Conservation (phyloP, 345 rosid genomes). For the Eucalyptus tenuipes region DNA sequence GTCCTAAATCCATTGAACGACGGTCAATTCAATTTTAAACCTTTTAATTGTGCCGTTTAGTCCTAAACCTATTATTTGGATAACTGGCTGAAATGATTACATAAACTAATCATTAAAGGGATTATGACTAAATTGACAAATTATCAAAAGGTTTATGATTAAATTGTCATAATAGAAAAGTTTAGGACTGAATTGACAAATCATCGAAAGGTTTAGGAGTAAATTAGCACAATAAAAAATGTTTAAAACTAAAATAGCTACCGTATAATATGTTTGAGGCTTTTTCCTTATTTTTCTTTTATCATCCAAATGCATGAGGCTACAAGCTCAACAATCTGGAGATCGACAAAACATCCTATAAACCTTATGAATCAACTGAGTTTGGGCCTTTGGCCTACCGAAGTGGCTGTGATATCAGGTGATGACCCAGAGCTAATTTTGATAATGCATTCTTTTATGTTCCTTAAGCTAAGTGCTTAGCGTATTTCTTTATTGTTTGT, state of each 20-base stretch:
- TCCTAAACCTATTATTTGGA: neutral
- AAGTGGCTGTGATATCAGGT: neutral
- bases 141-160: too few relatives aligned
- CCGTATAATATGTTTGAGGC: neutral
- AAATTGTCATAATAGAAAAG: too few relatives aligned
- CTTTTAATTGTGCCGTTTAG: neutral
- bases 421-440: fast-evolving
- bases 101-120: too few relatives aligned
- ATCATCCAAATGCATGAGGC: neutral
- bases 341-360: neutral
- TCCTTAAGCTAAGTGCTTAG: neutral
- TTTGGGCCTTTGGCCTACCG: neutral
- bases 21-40: too few relatives aligned
- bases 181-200: fast-evolving
- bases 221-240: too few relatives aligned
- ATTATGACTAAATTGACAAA: too few relatives aligned
- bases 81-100: fast-evolving
- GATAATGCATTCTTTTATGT: neutral
- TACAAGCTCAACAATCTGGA: too few relatives aligned
- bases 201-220: fast-evolving
- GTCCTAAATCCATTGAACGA: fast-evolving
- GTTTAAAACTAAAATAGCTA: too few relatives aligned
- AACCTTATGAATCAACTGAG: neutral
- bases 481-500: neutral
- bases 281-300: neutral